phyloP scores from a whole-genome alignment of 352 stramenopile species.

The Phytophthora foliorum region DNA sequence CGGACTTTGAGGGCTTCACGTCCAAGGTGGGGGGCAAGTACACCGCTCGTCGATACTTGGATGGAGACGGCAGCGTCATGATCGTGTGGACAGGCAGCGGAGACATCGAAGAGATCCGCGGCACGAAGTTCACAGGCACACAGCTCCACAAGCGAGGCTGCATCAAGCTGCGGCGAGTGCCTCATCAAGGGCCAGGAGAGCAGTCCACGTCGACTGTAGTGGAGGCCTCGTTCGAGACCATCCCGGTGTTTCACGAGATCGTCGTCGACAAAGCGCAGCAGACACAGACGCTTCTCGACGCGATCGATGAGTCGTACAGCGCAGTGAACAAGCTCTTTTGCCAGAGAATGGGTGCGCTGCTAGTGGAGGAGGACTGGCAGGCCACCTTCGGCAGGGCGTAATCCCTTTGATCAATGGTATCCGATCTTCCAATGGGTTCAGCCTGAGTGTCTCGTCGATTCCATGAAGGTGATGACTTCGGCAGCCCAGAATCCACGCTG shows the following conservation, averaged over 20 bases:
- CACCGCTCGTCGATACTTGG: constrained; percentile 14
- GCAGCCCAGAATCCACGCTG: constrained; percentile 15
- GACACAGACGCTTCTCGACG: constrained; percentile 25
- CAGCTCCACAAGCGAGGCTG: constrained; percentile 33
- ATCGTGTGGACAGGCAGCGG: constrained; percentile 9
- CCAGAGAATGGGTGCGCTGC: constrained; percentile 26
- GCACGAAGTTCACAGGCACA: constrained; percentile 7
- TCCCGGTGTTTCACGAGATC: constrained; percentile 56
- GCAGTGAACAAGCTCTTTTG: constrained; percentile 34
- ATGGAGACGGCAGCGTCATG: constrained; percentile 5
- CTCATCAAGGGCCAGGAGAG: constrained; percentile 11
- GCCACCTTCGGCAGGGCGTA: not conserved
- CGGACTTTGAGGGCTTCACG: constrained; percentile 19
- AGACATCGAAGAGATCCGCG: constrained; percentile 17
- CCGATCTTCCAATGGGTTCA: constrained; percentile 18
- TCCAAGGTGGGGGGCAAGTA: constrained; percentile 16
- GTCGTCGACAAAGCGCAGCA: constrained; percentile 43
- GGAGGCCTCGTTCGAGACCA: constrained; percentile 52
- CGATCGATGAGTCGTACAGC: constrained; percentile 24
- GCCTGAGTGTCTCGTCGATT: not conserved
- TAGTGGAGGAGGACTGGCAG: constrained; percentile 13
- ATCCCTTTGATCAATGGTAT: too few species aligned
- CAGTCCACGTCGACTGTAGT: constrained; percentile 39
- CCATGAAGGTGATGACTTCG: not conserved
- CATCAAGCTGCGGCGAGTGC: constrained; percentile 23